phyloP scores from a whole-genome alignment of 257 asterid genomes.

The Penstemon barbatus region DNA sequence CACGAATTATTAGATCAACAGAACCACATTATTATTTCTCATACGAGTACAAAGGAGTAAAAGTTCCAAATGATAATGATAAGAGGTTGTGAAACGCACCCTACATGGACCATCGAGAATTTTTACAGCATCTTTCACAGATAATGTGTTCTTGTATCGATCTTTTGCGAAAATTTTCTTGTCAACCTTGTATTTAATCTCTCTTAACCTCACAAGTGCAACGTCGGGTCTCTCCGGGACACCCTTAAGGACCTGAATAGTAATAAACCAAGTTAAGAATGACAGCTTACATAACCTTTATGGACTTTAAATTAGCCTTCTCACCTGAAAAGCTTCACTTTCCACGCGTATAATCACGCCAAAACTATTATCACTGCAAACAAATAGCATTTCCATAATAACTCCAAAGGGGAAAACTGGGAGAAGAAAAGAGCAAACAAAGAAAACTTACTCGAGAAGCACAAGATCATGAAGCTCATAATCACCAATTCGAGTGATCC shows the following conservation, averaged over 20 bases:
- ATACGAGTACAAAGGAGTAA: neutral
- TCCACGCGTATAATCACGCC: conserved; percentile 96
- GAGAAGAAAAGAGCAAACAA: conserved; percentile 6
- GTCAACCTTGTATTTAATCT: conserved; percentile 81
- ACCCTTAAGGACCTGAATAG: conserved; percentile 86
- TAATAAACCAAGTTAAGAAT: conserved; percentile 29
- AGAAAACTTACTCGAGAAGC: conserved; percentile 63
- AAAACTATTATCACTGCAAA: conserved; percentile 85
- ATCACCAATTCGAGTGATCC: conserved; percentile 82
- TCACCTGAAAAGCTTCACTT: conserved; percentile 93
- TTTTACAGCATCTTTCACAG: conserved; percentile 87
- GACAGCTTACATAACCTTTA: conserved; percentile 14
- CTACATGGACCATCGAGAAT: conserved; percentile 89
- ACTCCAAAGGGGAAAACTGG: neutral
- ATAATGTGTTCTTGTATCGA: conserved; percentile 64
- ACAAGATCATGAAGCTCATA: conserved; percentile 98
- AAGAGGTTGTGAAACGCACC: conserved; percentile 45
- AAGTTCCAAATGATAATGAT: conserved; percentile 4
- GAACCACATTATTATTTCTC: neutral
- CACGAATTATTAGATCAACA: conserved; percentile 22
- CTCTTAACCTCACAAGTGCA: conserved; percentile 89
- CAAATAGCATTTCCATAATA: conserved; percentile 15
- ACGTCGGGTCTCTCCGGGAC: conserved; percentile 92
- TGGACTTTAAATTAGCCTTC: conserved; percentile 16
- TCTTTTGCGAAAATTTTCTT: conserved; percentile 67